Percentiles rank a stretch among this genome's conserved stretches.
These are phyloP conservation scores for Silene coronaria DNA, from an alignment of 179 eudicot genomes.

Conservation along the genomic window DNA sequence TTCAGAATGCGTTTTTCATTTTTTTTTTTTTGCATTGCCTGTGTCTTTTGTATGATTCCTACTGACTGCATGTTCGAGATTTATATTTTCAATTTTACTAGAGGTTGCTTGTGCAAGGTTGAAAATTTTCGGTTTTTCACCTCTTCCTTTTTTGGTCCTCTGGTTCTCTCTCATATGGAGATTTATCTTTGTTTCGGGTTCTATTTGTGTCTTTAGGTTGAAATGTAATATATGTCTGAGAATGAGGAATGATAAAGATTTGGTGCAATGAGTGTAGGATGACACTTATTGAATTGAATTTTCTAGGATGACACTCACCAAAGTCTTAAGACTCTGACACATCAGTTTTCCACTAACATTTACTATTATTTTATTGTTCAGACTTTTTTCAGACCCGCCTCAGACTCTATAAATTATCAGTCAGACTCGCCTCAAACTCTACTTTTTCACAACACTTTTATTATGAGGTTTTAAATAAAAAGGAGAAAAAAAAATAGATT, in stretches of 20 bases:
- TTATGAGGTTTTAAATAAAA: too few species aligned
- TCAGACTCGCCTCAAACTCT: too few species aligned
- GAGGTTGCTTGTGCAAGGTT: background rate
- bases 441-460: too few species aligned
- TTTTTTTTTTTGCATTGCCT: background rate
- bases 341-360: too few species aligned
- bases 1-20: too few species aligned
- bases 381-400: too few species aligned
- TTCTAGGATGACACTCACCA: too few species aligned
- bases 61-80: background rate
- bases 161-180: background rate
- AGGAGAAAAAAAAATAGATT: too few species aligned
- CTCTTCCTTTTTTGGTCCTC: background rate
- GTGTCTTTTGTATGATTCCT: background rate
- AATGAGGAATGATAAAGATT: slow-evolving; percentile 2
- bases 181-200: background rate
- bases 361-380: too few species aligned
- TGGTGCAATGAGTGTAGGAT: background rate
- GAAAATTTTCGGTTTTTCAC: background rate
- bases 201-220: background rate
- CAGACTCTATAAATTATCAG: too few species aligned
- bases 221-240: background rate
- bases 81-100: background rate
- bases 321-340: too few species aligned
- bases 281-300: background rate